Evolutionary conservation across 2,329 filamentous ascomycete genomes (phyloP), one percentile per base, ranked within the genome.

Genomic region (Bipolaris bicolor): DNA sequence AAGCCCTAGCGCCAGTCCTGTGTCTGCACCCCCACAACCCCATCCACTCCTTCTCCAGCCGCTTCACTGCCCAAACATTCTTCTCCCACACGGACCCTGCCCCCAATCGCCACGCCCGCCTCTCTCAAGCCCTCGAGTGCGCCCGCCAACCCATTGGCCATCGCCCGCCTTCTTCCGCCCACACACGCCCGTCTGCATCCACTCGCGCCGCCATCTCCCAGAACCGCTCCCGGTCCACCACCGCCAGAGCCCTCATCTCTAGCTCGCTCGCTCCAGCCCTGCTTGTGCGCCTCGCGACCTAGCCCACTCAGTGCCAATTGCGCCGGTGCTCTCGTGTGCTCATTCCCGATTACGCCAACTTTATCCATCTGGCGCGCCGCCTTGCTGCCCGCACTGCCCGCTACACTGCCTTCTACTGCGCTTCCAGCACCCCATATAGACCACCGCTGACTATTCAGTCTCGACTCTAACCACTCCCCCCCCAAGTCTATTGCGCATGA

Each of bases 1-100:
- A 70, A 71, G 71, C 72, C 53, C 75, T 71, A 73, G 72, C 73
- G 73, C 73, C 73, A 69, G 67, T 54, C 61, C 62, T 62, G 58
- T 58, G 61, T 63, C 29, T 31, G 29, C 10, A 31, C 64, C 66
- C 68, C 64, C 66, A 64, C 43, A 18, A 62, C 63, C 66, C 67
- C 62, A 61, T 58, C 65, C 59, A 71, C 67, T 72, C 70, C 72
- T 70, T 74, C 71, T 57, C 65, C 71, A 72, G 65, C 69, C 71
- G 70, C 70, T 64, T 57, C 64, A 16, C 52, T 49, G 61, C 61
- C 63, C 68, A 63, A 69, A 67, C 66, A 68, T 65, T 65, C 68
- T 52, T 67, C 65, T 57, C 55, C 53, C 57, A 47, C 55, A 39
- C 62, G 60, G 51, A 49, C 55, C 47, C 26, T 31, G 24, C 43